phyloP scores from a whole-genome alignment of 1,139 yeast species.

The Yamadazyma diddensiae region DNA sequence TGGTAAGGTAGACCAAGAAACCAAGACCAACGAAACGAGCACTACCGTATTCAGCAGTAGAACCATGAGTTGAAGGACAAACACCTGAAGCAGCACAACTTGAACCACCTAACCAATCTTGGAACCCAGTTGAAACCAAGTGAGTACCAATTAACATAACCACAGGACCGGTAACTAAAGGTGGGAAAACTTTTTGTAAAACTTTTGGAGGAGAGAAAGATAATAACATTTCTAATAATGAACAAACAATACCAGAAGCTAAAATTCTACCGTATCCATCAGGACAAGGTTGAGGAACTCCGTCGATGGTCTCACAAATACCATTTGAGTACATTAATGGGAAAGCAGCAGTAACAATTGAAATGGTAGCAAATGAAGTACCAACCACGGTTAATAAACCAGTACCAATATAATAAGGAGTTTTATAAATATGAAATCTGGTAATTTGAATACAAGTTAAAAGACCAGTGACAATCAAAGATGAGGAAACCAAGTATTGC shows the following conservation, averaged over 20 bases:
- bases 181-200: slow-evolving; percentile 76
- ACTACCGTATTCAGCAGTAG: slow-evolving; percentile 69
- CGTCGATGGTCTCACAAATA: slow-evolving; percentile 59
- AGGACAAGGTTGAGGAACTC: slow-evolving; percentile 74
- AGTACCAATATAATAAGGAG: slow-evolving; percentile 78
- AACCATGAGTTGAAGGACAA: slow-evolving; percentile 17
- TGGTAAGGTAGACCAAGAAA: slow-evolving; percentile 71
- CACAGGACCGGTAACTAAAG: slow-evolving; percentile 89
- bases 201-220: slow-evolving; percentile 73
- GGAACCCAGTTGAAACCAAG: slow-evolving; percentile 66
- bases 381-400: slow-evolving; percentile 89
- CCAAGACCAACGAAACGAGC: slow-evolving; percentile 86
- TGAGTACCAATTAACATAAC: slow-evolving; percentile 76
- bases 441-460: slow-evolving; percentile 77
- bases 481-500: slow-evolving; percentile 74
- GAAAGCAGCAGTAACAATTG: slow-evolving; percentile 70
- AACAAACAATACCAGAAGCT: slow-evolving; percentile 77
- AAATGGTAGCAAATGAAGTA: slow-evolving; percentile 82
- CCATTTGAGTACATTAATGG: slow-evolving; percentile 81
- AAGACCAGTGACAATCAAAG: slow-evolving; percentile 73
- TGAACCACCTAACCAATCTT: slow-evolving; percentile 89
- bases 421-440: slow-evolving; percentile 67
- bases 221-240: slow-evolving; percentile 64
- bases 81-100: slow-evolving; percentile 50
- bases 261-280: slow-evolving; percentile 86